phyloP scores from a whole-genome alignment of 139 green algal species.

The Chlorella vulgaris region DNA sequence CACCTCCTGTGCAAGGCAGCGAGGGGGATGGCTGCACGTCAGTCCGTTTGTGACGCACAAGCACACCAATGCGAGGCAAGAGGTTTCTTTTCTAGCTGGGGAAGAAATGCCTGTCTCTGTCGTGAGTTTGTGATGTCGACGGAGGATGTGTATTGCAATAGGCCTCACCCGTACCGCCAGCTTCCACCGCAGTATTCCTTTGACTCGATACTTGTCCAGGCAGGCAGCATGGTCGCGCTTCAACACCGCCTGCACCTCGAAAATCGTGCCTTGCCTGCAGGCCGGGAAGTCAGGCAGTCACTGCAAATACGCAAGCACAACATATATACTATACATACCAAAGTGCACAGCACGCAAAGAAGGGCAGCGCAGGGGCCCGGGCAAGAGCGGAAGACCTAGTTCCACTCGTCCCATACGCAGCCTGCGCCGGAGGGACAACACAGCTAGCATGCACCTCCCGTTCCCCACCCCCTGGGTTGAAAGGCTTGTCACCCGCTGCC shows the following conservation, averaged over 20 bases:
- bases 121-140: not conserved
- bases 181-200: constrained; percentile 28
- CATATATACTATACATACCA: not conserved
- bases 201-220: constrained; percentile 34
- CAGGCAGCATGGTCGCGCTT: constrained; percentile 12
- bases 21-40: too few relatives aligned
- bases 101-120: not conserved
- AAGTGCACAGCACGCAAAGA: not conserved
- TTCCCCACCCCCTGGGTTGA: not conserved
- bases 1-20: constrained; percentile 3
- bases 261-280: constrained; percentile 21
- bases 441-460: not conserved
- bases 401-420: too few relatives aligned
- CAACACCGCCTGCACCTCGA: constrained; percentile 36
- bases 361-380: too few relatives aligned
- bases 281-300: not conserved
- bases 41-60: not conserved
- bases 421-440: not conserved
- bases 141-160: too few relatives aligned
- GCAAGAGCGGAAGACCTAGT: too few relatives aligned
- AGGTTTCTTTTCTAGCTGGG: not conserved
- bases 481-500: not conserved
- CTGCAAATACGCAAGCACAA: not conserved
- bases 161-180: constrained; percentile 24
- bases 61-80: not conserved